Evolutionary conservation across 352 stramenopile species (phyloP).

Genomic region (Phytophthora podocarpi): DNA sequence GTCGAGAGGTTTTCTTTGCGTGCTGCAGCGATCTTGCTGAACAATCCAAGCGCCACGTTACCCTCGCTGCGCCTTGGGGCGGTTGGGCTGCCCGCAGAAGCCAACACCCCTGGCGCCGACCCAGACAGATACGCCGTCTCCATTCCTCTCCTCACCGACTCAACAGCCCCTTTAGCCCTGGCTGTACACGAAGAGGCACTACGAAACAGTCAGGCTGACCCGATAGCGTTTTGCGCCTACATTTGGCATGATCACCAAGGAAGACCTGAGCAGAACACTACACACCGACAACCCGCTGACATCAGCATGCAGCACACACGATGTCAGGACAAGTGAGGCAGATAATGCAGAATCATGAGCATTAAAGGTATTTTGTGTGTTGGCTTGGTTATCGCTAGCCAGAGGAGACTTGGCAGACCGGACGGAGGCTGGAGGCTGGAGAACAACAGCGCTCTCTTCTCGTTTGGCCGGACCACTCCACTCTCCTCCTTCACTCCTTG

Average conservation of each 20-base stretch:
- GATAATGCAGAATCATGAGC: constrained; percentile 1
- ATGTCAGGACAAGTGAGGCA: constrained; percentile 1
- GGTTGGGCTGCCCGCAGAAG: constrained; percentile 1
- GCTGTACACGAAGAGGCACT: constrained; percentile 20
- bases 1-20: constrained; percentile 69
- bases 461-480: constrained; percentile 8
- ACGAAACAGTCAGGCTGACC: constrained; percentile 21
- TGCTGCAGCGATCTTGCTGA: constrained; percentile 76
- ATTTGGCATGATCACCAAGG: background rate
- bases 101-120: constrained; percentile 14
- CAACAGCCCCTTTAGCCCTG: background rate
- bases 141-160: constrained; percentile 9
- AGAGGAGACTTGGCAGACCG: too few species aligned
- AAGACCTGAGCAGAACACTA: background rate
- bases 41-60: constrained; percentile 65
- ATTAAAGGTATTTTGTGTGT: constrained; percentile 43
- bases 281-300: background rate
- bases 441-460: constrained; percentile 27
- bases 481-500: constrained; percentile 14
- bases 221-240: constrained; percentile 1
- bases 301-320: constrained; percentile 5
- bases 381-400: constrained; percentile 39
- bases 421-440: constrained; percentile 5
- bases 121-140: constrained; percentile 26
- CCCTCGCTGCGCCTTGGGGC: constrained; percentile 29